phyloP scores from a whole-genome alignment of 768 basidiomycete genomes.

The Tricholoma sp. region DNA sequence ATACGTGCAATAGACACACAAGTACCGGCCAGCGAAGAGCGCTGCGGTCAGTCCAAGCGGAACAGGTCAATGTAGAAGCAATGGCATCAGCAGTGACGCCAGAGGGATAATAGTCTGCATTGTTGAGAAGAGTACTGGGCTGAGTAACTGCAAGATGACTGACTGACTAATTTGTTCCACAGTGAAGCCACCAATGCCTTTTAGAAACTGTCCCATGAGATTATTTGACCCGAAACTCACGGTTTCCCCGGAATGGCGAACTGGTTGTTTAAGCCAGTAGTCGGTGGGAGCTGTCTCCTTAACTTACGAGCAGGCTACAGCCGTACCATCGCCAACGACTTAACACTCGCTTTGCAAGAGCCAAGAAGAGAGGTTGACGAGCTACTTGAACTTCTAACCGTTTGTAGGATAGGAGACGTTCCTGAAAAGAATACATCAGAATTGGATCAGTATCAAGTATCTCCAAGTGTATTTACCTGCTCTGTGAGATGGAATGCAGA shows the following conservation, averaged over 20 bases:
- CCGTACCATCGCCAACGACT: conserved; percentile 65
- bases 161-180: conserved; percentile 55
- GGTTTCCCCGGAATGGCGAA: conserved; percentile 61
- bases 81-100: conserved; percentile 65
- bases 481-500: conserved; percentile 57
- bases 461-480: conserved; percentile 32
- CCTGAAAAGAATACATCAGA: conserved; percentile 30
- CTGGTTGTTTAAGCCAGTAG: conserved; percentile 23
- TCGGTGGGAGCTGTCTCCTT: not conserved
- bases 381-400: conserved; percentile 43
- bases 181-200: conserved; percentile 54
- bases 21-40: conserved; percentile 58
- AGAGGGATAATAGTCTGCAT: conserved; percentile 44
- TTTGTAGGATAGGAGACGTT: conserved; percentile 46
- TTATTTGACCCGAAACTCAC: conserved; percentile 69
- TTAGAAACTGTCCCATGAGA: conserved; percentile 70
- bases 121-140: not conserved
- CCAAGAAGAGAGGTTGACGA: conserved; percentile 42
- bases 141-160: conserved; percentile 6
- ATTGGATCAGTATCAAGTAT: not conserved
- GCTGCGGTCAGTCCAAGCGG: conserved; percentile 58
- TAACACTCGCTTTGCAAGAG: conserved; percentile 42
- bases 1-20: conserved; percentile 51
- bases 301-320: conserved; percentile 54
- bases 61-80: conserved; percentile 55